These are phyloP conservation scores for Scutellaria barbata DNA, from an alignment of 257 asterid genomes.

Conservation along the genomic window DNA sequence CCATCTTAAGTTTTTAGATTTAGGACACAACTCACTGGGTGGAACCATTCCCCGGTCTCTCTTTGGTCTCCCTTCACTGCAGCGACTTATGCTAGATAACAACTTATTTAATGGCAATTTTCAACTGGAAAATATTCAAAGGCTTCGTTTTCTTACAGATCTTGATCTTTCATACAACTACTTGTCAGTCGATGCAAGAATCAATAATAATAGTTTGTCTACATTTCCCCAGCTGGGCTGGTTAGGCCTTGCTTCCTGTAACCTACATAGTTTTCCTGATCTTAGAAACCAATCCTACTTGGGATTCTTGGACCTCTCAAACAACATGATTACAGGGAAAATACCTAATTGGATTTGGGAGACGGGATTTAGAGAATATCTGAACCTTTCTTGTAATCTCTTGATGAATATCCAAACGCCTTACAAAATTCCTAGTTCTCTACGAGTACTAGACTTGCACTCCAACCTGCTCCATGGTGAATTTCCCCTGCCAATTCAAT, in stretches of 20 bases:
- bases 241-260: constrained; percentile 59
- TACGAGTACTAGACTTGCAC: not conserved
- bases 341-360: constrained; percentile 50
- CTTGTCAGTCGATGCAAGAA: constrained; percentile 40
- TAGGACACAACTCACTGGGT: constrained; percentile 43
- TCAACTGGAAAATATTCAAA: constrained; percentile 34
- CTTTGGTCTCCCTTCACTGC: constrained; percentile 49
- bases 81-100: constrained; percentile 39
- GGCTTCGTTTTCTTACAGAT: constrained; percentile 40
- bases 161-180: constrained; percentile 64
- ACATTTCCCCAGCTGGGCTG: constrained; percentile 33
- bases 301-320: constrained; percentile 53
- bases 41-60: constrained; percentile 52
- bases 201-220: constrained; percentile 22
- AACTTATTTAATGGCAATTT: constrained; percentile 52
- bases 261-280: constrained; percentile 46
- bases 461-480: constrained; percentile 19
- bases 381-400: not conserved
- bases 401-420: constrained; percentile 31
- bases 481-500: not conserved
- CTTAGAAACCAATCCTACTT: constrained; percentile 35
- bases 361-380: not conserved
- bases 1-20: constrained; percentile 29
- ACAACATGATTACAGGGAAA: constrained; percentile 45
- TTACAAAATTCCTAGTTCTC: not conserved